Percentiles rank a stretch among this genome's conserved stretches.
Conservation (phyloP, 1,284 basidiomycete genomes). For the Spongispora temasekensis region DNA sequence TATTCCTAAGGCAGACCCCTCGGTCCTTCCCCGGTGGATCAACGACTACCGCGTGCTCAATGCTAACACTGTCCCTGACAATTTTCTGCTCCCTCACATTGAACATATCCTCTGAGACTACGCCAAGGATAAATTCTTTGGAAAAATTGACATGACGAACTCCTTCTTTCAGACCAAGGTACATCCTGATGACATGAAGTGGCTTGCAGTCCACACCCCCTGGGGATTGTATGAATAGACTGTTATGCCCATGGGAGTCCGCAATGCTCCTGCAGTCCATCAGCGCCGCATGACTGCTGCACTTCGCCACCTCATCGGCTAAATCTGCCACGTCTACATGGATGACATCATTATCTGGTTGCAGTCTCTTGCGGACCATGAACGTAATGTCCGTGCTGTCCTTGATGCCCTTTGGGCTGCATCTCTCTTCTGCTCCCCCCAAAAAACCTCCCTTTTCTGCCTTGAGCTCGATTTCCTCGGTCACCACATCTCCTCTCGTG, state of each 20-base stretch:
- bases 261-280: constrained; percentile 11
- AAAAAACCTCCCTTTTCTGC: neutral
- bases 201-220: constrained; percentile 22
- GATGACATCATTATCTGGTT: neutral
- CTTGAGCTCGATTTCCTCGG: neutral
- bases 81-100: neutral
- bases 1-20: constrained; percentile 12
- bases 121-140: neutral
- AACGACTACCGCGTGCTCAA: constrained; percentile 25
- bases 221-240: neutral
- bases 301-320: constrained; percentile 19
- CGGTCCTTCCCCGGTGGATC: constrained; percentile 12
- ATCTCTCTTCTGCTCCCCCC: neutral
- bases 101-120: neutral
- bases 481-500: neutral
- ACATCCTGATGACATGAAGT: constrained; percentile 31
- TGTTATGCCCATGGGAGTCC: neutral
- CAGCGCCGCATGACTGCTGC: constrained; percentile 17
- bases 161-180: constrained; percentile 39
- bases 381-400: neutral
- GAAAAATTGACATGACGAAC: neutral
- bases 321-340: neutral
- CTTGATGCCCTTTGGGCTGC: neutral
- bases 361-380: constrained; percentile 29
- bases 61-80: constrained; percentile 23